Conservation (phyloP, 139 green algal genomes). For the Micromonas commoda region DNA sequence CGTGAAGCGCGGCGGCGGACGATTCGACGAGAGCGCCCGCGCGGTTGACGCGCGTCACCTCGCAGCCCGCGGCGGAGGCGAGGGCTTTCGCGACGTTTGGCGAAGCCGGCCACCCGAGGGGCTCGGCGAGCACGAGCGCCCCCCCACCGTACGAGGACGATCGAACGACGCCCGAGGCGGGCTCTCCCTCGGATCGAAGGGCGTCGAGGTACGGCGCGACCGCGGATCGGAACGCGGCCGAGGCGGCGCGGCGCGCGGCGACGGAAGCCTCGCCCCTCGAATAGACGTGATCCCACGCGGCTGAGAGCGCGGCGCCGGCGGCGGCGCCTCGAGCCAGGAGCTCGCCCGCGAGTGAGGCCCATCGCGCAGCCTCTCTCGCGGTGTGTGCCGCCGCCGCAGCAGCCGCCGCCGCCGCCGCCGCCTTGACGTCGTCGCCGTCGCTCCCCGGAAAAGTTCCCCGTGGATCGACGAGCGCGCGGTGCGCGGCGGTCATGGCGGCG, state of each 20-base stretch:
- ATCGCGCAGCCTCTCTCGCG: slow-evolving; percentile 47
- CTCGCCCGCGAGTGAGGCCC: slow-evolving; percentile 43
- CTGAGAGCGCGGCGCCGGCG: slow-evolving; percentile 37
- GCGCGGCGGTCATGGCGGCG: neutral
- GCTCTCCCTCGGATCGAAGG: neutral
- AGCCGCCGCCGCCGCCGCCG: too few relatives aligned
- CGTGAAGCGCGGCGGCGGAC: neutral
- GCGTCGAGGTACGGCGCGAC: neutral
- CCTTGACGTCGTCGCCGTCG: neutral
- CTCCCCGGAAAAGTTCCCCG: neutral
- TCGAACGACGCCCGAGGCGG: too few relatives aligned
- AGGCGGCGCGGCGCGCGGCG: neutral
- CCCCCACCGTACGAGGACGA: too few relatives aligned
- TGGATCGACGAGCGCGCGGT: neutral
- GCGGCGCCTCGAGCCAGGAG: slow-evolving; percentile 55
- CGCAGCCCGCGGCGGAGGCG: neutral
- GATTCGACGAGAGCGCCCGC: neutral
- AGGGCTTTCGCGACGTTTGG: neutral
- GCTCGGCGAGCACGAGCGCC: too few relatives aligned
- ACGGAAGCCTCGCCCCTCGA: slow-evolving; percentile 15
- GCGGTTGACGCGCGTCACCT: neutral
- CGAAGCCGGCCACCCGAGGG: neutral
- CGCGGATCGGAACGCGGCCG: neutral
- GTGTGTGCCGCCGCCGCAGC: too few relatives aligned
- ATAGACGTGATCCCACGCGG: slow-evolving; percentile 54